Evolutionary conservation across 192 early-diverging fungal species (phyloP), one percentile per base, ranked within the genome.

Genomic region (Linnemannia exigua): DNA sequence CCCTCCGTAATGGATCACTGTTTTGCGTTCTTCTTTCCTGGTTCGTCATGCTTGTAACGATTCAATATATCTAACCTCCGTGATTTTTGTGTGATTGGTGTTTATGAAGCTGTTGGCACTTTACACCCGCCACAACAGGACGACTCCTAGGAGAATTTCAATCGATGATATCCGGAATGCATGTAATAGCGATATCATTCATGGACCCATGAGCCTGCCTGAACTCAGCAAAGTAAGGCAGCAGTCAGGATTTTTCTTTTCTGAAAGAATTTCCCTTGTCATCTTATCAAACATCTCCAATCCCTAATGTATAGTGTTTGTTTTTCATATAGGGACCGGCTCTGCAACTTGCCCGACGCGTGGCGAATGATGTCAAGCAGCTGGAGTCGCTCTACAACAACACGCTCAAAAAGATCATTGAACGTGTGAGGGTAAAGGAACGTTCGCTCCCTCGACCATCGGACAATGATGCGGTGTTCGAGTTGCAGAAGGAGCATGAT

Each of bases 391-490:
- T 81, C 8, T 75, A 70, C 28, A 51, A 74, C 12, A 25, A 81
- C 52, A 81, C 74, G 3, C 41, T 75, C 19, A 75, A 48, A 33
- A 37, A 33, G 20, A 63, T 81, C 37, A 63, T 41, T 7, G n/a
- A 69, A 14, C 48, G 22, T 20, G 46, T 81, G 19, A 16, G 14
- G 12, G 22, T 9, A 4, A 36, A 37, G 38, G 8, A 75, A 37
- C 31, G 63, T 6, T 3, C 51, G 11, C 41, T 74, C 14, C 61
- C 61, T 20, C 72, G 63, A 1, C 44, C 67, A 1, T 44, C 44
- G n/a, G 38, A 58, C 47, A 5, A 19, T 5, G 78, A 73, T 9
- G 44, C 54, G 25, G 61, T 35, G 9, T 0, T 31, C 5, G 47
- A 51, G 46, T n/a, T 36, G 20, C 15, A 15, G 37, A 17, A 46